Base-by-base conservation (phyloP, 1,284 basidiomycete species). In the Irpex rosettiformis region DNA sequence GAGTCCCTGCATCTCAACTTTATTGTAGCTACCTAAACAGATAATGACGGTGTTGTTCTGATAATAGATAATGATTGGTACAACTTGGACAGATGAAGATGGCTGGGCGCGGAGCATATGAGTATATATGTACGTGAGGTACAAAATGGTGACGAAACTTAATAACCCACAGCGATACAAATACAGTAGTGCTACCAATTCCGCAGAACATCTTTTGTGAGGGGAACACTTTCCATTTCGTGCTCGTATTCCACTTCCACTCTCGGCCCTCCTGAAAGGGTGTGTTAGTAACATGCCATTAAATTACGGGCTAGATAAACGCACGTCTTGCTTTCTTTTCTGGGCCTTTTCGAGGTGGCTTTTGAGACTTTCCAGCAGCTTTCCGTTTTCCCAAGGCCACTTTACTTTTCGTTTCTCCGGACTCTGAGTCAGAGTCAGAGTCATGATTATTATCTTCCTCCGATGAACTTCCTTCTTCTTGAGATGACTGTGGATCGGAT, bases 201-300 rank as follows among this genome's bases (percentile, higher is more conserved):
- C 40, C 80, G 79, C 58, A 87, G 68, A 25, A 75, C 74, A 54
- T 81, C 81, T 66, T 80, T 83, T 45, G 80, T 81, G 52, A 87
- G 75, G 45, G 85, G 84, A 58, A 84, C 73, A 61, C 78, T 85
- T 73, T 94, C 93, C 69, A 92, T 82, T 76, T 97, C 93, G 65
- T 89, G 83, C 70, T 96, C 96, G 85, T 97, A 96, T 75, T 98
- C 96, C 72, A 98, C 89, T 72, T 96, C 93, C 72, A 98, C 88
- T 64, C 88, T 83, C 6, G 94, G 88, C 24, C 87, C 89, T 63
- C 81, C 88, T 88, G 71, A 54, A 16, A 56, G 10, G n/a, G 27
- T 30, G 11, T 54, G 59, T 61, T 30, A 60, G 56, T 54, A 22
- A 61, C 42, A n/a, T 59, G 57, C 27, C 40, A 55, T 47, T 58